Base-by-base conservation (phyloP, 768 basidiomycete genomes). In the Favolaschia claudopus region DNA sequence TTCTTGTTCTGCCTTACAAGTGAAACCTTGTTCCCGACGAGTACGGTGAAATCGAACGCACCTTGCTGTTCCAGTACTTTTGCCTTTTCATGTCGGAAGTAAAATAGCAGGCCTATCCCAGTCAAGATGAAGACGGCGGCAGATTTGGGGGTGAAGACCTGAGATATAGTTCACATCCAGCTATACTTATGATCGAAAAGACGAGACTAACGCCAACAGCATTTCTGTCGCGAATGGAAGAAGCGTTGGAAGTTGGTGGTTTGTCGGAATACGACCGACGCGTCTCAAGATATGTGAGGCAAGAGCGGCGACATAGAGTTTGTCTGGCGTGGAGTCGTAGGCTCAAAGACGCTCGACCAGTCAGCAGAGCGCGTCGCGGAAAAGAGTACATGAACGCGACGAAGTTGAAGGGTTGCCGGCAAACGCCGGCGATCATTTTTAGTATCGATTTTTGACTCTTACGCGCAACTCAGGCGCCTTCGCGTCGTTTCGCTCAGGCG, bases 111-210 rank as follows among this genome's bases (percentile, higher is more conserved):
- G 3, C 89, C 95, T 12, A 83, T 76, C 1, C 95, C 95, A 7
- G 93, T 89, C 2, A 83, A 77, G n/a, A 96, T 73, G 72, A 99
- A 97, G 20, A 98, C 68, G 0, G 81, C 87, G 0, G 93, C 96
- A 1, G 95, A 88, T 49, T 80, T 82, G 25, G 94, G 95, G 3
- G 94, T 95, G 72, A 98, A 97, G n/a, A 93, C 92, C 96, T 98
- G 65, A 29, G 64, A 40, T n/a, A n/a, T n/a, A n/a, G n/a, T n/a
- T n/a, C n/a, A n/a, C n/a, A n/a, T n/a, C n/a, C n/a, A n/a, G n/a
- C n/a, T n/a, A n/a, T n/a, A n/a, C n/a, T n/a, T n/a, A n/a, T n/a
- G n/a, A n/a, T n/a, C n/a, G n/a, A n/a, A n/a, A 31, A 40, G 27
- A n/a, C 24, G 24, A 33, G 51, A 46, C 63, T 56, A 20, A 64